Base-by-base conservation (phyloP, 345 rosid genomes). In the Murraya koenigii region DNA sequence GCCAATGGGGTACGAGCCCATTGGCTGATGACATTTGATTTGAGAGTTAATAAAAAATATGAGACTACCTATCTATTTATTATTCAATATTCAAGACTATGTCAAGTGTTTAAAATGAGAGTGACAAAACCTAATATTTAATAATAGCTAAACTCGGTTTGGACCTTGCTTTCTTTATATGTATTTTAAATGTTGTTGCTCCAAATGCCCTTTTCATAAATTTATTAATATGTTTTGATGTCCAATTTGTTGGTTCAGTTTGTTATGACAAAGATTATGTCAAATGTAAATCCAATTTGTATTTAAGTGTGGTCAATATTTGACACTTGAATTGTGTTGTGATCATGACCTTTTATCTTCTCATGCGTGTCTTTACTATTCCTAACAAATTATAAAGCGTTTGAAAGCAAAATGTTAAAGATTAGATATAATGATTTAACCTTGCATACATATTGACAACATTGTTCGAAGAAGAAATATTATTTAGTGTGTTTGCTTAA, bases 11-110 rank as follows among this genome's bases (percentile, higher is more conserved):
- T n/a, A n/a, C n/a, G n/a, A n/a, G n/a, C n/a, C n/a, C n/a, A n/a
- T n/a, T n/a, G n/a, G n/a, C n/a, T 44, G 17, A 17, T 19, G 8
- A 5, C n/a, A 17, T 35, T 39, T 54, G 47, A 41, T 22, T 26
- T 17, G n/a, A 75, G 39, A 36, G 7, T 10, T 63, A 79, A 22
- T 63, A 80, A 84, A 63, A 25, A 63, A 23, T 41, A 7, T 61
- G 5, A 69, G 5, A 49, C 39, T 36, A 22, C 2, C 23, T 4
- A 11, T 25, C 23, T 10, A 38, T 25, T 41, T 52, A 17, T 52
- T 15, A 52, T 52, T 60, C 25, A 60, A 70, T 47, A 28, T 5
- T 20, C 30, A 30, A 25, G 41, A 23, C 33, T 2, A 52, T 52
- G 26, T 60, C 5, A 73, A 60, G 26, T 38, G 22, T 28, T 30